phyloP scores from a whole-genome alignment of 352 stramenopile species.

The Peronospora destructor region DNA sequence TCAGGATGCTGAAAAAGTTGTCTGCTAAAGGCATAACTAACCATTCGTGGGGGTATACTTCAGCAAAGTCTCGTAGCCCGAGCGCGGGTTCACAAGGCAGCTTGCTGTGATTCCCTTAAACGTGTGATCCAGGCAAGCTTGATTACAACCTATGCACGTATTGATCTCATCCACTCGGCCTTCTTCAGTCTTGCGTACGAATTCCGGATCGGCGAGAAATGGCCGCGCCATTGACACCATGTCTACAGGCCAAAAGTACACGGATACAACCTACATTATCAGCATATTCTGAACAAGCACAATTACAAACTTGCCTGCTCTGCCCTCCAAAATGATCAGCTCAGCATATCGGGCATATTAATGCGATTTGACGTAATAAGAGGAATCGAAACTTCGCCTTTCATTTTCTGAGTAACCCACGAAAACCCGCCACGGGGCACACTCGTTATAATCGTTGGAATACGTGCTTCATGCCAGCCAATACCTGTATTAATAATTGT shows the following conservation, averaged over 20 bases:
- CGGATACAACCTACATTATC: background rate
- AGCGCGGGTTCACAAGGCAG: conserved; percentile 95
- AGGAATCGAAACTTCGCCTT: conserved; percentile 83
- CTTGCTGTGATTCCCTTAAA: conserved; percentile 92
- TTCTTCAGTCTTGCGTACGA: conserved; percentile 90
- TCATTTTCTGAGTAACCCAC: conserved; percentile 91
- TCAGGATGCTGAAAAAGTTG: conserved; percentile 1
- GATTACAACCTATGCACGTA: conserved; percentile 96
- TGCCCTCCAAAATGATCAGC: conserved; percentile 78
- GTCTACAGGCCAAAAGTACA: conserved; percentile 23
- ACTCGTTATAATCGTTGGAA: conserved; percentile 95
- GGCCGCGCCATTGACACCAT: conserved; percentile 87
- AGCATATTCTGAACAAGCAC: background rate
- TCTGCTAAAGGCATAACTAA: conserved; percentile 5
- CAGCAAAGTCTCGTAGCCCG: conserved; percentile 92
- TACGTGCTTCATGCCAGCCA: conserved; percentile 95
- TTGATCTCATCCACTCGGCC: conserved; percentile 92
- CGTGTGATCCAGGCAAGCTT: conserved; percentile 96
- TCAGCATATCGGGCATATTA: conserved; percentile 91
- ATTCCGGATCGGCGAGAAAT: conserved; percentile 93
- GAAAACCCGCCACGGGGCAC: conserved; percentile 92
- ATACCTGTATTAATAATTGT: conserved; percentile 98
- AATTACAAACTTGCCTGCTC: conserved; percentile 33
- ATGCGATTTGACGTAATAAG: conserved; percentile 97
- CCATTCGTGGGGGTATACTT: conserved; percentile 51